Percentiles rank a stretch among this genome's conserved stretches.
These are phyloP conservation scores for Trichoderma koningii DNA, from an alignment of 2,329 filamentous ascomycete species.

Conservation along the genomic window DNA sequence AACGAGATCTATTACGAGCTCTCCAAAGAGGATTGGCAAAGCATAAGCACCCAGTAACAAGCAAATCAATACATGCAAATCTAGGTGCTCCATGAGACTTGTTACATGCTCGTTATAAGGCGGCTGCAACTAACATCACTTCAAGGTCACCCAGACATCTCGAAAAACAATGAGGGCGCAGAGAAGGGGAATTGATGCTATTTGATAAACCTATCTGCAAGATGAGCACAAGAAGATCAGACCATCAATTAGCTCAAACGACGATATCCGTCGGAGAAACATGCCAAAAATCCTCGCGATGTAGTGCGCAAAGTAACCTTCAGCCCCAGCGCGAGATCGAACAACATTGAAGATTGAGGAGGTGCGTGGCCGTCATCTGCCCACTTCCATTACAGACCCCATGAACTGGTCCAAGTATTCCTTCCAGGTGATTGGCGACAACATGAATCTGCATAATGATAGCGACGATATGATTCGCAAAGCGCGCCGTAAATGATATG, in stretches of 20 bases:
- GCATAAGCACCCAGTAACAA: neutral
- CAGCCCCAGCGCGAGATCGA: neutral
- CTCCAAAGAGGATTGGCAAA: constrained; percentile 30
- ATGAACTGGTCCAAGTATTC: neutral
- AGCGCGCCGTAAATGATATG: constrained; percentile 8
- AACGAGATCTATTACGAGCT: constrained; percentile 36
- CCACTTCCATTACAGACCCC: neutral
- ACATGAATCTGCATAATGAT: neutral
- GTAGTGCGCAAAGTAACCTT: neutral
- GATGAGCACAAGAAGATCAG: neutral
- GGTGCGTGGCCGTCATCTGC: neutral
- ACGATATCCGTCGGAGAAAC: neutral
- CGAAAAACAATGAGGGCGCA: too few relatives aligned
- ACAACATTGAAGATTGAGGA: neutral
- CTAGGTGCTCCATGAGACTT: too few relatives aligned
- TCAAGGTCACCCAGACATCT: too few relatives aligned
- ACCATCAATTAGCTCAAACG: constrained; percentile 23
- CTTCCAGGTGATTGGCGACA: neutral
- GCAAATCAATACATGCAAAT: neutral
- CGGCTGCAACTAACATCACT: too few relatives aligned
- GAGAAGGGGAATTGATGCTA: constrained; percentile 8
- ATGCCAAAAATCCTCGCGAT: constrained; percentile 1
- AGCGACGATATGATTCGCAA: neutral
- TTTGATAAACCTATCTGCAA: constrained; percentile 13
- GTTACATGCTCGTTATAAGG: too few relatives aligned